These are phyloP conservation scores for Debaryomycetaceae sp. DNA, from an alignment of 1,139 yeast species.

Conservation along the genomic window DNA sequence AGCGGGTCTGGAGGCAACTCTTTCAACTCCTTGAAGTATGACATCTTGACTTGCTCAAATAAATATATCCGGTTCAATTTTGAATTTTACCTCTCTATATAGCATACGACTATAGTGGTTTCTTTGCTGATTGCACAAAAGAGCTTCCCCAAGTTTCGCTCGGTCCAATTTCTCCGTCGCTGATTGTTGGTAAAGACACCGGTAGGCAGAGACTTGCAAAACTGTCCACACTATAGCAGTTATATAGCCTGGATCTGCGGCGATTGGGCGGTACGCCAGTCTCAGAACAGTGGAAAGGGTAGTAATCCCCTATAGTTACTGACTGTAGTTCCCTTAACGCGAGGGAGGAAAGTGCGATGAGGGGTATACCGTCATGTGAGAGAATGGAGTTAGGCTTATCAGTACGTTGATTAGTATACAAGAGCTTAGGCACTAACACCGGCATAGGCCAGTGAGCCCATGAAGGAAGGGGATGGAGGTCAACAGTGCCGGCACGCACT, in stretches of 20 bases:
- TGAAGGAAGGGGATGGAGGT: not conserved
- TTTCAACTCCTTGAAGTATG: conserved; percentile 46
- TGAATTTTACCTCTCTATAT: conserved; percentile 1
- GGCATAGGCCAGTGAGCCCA: not conserved
- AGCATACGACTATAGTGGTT: not conserved
- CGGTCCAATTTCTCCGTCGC: not conserved
- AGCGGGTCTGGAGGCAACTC: conserved; percentile 75
- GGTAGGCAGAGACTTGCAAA: too few species aligned
- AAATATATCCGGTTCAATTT: not conserved
- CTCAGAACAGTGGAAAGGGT: not conserved
- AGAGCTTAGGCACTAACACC: not conserved
- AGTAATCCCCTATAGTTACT: not conserved
- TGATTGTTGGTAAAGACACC: too few species aligned
- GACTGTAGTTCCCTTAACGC: not conserved
- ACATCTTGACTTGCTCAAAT: conserved; percentile 18
- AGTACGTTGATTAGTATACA: not conserved
- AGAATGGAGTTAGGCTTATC: not conserved
- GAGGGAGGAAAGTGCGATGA: not conserved
- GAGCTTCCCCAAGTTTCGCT: not conserved
- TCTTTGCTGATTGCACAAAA: not conserved
- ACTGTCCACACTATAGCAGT: too few species aligned
- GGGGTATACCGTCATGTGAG: conserved; percentile 5
- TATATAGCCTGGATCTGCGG: too few species aligned
- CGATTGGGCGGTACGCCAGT: too few species aligned
- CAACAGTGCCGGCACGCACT: not conserved